phyloP scores from a whole-genome alignment of 1,139 yeast genomes.

The Yamadazyma atlantica region DNA sequence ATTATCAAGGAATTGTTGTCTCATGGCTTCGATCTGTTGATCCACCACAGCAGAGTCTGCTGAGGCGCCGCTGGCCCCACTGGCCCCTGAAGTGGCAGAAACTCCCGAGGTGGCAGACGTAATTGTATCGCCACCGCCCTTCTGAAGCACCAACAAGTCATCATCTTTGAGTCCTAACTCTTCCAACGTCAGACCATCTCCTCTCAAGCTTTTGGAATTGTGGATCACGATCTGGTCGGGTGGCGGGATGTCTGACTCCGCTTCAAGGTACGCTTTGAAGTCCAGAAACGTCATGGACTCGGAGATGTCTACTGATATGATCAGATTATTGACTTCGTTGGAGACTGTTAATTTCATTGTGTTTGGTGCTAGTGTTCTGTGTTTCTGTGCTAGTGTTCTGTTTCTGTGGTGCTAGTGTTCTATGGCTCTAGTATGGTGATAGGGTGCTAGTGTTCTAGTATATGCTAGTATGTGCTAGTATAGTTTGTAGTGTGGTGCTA shows the following conservation, averaged over 20 bases:
- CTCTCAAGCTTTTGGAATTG: slow-evolving; percentile 42
- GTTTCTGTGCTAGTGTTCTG: too few relatives aligned
- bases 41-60: slow-evolving; percentile 21
- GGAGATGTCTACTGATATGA: slow-evolving; percentile 56
- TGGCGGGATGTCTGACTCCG: slow-evolving; percentile 62
- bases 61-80: too few relatives aligned
- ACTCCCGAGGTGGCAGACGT: slow-evolving; percentile 4
- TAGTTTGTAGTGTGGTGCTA: too few relatives aligned
- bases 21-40: slow-evolving; percentile 47
- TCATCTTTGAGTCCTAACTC: slow-evolving; percentile 51
- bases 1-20: slow-evolving; percentile 47
- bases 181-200: slow-evolving; percentile 36
- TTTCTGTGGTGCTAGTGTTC: too few relatives aligned
- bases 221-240: slow-evolving; percentile 46
- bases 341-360: slow-evolving; percentile 41
- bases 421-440: too few relatives aligned
- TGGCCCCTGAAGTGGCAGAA: too few relatives aligned
- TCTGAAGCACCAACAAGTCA: slow-evolving; percentile 51
- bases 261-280: slow-evolving; percentile 72
- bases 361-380: background rate
- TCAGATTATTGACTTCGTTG: slow-evolving; percentile 27
- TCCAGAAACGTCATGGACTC: slow-evolving; percentile 65
- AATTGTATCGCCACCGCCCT: slow-evolving; percentile 2
- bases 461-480: too few relatives aligned
- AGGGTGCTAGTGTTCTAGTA: too few relatives aligned